Base-by-base conservation (phyloP, 805 yeast species). In the Lachancea lanzarotensis region DNA sequence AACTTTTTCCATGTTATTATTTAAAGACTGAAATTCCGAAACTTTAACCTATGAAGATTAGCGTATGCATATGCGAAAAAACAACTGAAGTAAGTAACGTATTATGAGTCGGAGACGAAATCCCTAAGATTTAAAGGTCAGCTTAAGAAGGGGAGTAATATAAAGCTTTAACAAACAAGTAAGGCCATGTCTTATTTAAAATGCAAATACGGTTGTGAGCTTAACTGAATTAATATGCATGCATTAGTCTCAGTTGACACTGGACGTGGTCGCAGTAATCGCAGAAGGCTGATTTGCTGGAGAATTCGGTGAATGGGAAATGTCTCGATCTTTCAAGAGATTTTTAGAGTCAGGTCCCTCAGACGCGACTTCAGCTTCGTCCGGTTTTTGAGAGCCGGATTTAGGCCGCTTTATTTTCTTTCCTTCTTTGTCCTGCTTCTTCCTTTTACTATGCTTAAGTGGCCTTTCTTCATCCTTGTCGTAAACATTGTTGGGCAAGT, bases 401-500 rank as follows among this genome's bases (percentile, higher is more conserved):
- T 66, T 66, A 25, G 68, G 63, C 46, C 70, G 61, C 50, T 69
- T 68, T 3, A 55, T 38, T 48, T 65, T 68, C 52, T 66, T 64
- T 3, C 60, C 59, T n/a, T 46, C 53, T 46, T 69, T 69, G 27
- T 64, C 69, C 5, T 63, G 60, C 62, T 78, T 81, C 46, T 79
- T 60, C 56, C 79, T 78, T 59, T 76, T 77, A 35, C 64, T 61
- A 32, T 76, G 73, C 57, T 81, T 83, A 3, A 68, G 65, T 0
- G 97, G 96, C 46, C 95, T 74, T 19, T 50, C 56, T 56, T 91
- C 97, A n/a, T 78, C 90, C 50, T 82, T 89, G 12, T 63, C 79
- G 55, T 83, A 91, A 5, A 90, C 96, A 54, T 82, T 87, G 55
- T 79, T 78, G 5, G 97, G 97, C 29, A 93, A 69, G 54, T 89